phyloP scores from a whole-genome alignment of 495 filamentous ascomycete genomes.

The Aspergillus biplanus region DNA sequence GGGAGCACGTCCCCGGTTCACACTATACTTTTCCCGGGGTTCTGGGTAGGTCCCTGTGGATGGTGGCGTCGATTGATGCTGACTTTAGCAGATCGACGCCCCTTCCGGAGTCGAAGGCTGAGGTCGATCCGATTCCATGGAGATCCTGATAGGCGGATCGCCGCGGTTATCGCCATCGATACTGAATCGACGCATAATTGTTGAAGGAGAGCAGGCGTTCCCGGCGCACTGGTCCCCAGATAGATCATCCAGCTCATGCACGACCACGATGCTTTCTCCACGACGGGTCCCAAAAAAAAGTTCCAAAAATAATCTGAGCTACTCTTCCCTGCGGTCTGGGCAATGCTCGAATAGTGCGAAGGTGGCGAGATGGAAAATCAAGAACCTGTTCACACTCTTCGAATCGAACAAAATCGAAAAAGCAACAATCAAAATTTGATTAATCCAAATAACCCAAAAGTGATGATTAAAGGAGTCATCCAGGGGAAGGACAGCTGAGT shows the following conservation, averaged over 20 bases:
- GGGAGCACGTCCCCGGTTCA: background rate
- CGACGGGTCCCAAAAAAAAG: background rate
- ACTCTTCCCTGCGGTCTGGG: no score
- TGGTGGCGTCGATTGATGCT: background rate
- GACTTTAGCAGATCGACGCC: background rate
- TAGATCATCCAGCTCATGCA: background rate
- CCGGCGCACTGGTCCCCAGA: no score
- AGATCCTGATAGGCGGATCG: slow-evolving; percentile 10
- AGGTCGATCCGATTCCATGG: slow-evolving; percentile 10
- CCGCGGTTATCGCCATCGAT: background rate
- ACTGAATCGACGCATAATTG: no score
- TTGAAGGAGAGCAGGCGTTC: background rate
- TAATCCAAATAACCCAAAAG: no score
- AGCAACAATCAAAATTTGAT: no score
- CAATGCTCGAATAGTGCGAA: no score
- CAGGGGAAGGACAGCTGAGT: no score
- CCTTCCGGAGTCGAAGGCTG: background rate
- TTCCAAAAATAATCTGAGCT: no score
- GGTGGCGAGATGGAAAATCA: no score
- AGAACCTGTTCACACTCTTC: no score
- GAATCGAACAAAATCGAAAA: no score
- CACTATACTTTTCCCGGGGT: slow-evolving; percentile 4
- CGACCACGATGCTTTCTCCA: background rate
- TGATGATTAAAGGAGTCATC: no score
- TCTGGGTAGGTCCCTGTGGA: slow-evolving; percentile 3